Base-by-base conservation (phyloP, 306 rosid species). In the Comarum palustre region DNA sequence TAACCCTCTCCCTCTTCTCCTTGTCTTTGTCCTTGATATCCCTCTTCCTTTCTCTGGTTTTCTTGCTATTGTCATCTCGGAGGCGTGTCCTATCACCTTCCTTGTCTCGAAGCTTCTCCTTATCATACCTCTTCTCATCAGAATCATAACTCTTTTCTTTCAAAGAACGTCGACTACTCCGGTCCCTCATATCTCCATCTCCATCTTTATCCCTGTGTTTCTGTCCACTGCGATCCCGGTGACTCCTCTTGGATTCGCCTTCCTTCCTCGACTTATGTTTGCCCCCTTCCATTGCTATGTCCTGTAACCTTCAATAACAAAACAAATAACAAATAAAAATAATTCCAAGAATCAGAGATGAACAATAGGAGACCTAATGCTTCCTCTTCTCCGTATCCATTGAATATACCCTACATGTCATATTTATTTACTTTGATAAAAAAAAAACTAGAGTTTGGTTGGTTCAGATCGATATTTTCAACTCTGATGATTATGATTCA, bases 181-280 rank as follows among this genome's bases (percentile, higher is more conserved):
- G 82, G 25, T 69, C 78, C 75, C 80, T 84, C 86, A 79, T 85
- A 60, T 68, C 81, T 66, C 62, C 32, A n/a, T n/a, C n/a, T 34
- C 38, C 38, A 69, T 69, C 61, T 47, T 68, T 61, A 34, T 77
- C 85, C 73, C 54, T 81, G 61, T 60, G 79, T 55, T 66, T 76
- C 58, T 82, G 80, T 5, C 79, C 76, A 17, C 71, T 76, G 58
- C 80, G 82, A 16, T 82, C 85, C 25, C 84, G 87, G 71, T 83
- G 89, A 81, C 87, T 85, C 86, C 86, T 87, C 89, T 86, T 90
- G 51, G 86, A 79, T 74, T 86, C 90, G 41, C 77, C 90, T 36
- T 81, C 88, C 52, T 79, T 85, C 83, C 88, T 78, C 2, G 90
- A 81, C 81, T 80, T 89, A 75, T 78, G 88, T 48, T 84, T 91